Evolutionary conservation across 495 filamentous ascomycete genomes (phyloP).

Genomic region (Penicillium bovifimosum): DNA sequence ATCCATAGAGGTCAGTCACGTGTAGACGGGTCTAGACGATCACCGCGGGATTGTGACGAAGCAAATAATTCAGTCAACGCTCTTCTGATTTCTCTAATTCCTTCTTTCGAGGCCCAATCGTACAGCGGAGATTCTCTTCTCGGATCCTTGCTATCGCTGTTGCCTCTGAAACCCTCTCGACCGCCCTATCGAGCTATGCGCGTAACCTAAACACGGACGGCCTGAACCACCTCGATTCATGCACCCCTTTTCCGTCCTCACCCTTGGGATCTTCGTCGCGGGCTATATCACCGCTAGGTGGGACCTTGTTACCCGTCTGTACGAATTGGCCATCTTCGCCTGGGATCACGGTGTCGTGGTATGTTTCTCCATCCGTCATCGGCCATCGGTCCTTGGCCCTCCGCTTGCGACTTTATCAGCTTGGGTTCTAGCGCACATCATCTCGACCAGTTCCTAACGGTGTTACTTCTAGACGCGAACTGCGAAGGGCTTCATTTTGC

Average conservation of each 20-base stretch:
- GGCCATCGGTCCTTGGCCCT: constrained; percentile 12
- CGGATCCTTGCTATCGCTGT: background rate
- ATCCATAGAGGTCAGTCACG: constrained; percentile 15
- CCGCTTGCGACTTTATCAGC: constrained; percentile 6
- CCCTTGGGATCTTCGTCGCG: constrained; percentile 95
- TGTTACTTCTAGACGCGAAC: constrained; percentile 50
- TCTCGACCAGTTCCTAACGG: background rate
- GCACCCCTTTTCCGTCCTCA: constrained; percentile 93
- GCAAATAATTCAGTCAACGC: constrained; percentile 1
- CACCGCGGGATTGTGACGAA: constrained; percentile 7
- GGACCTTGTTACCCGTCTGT: constrained; percentile 91
- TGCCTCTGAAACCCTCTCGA: background rate
- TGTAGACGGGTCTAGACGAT: constrained; percentile 22
- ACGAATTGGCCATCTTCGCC: constrained; percentile 94
- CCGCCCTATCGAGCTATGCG: constrained; percentile 25
- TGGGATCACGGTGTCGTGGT: constrained; percentile 99
- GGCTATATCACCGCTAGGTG: constrained; percentile 98
- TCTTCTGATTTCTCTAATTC: constrained; percentile 2
- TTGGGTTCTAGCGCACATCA: background rate
- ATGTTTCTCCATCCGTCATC: constrained; percentile 32
- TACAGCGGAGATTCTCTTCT: background rate
- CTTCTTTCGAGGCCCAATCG: background rate
- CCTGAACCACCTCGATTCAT: constrained; percentile 56
- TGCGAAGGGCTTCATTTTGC: constrained; percentile 66
- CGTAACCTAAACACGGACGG: constrained; percentile 29